Percentiles rank a stretch among this genome's conserved stretches.
Evolutionary conservation across 1,139 yeast genomes (phyloP).

Genomic region (Kazachstania sp.): DNA sequence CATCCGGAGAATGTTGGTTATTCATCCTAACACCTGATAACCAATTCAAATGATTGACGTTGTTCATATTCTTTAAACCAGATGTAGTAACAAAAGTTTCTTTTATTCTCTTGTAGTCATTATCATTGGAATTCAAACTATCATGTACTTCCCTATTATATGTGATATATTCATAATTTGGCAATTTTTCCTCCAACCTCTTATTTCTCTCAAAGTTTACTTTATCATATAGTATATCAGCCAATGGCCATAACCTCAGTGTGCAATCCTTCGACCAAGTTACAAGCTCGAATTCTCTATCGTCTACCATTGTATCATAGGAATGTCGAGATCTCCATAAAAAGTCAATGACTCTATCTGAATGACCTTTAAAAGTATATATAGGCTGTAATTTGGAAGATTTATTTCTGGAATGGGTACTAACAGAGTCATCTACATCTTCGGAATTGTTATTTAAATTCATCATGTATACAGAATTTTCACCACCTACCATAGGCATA

Average conservation of each 20-base stretch:
- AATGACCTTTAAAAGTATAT: slow-evolving; percentile 68
- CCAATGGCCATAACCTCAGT: slow-evolving; percentile 72
- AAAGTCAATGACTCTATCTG: slow-evolving; percentile 77
- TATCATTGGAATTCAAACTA: slow-evolving; percentile 4
- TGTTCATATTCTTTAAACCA: slow-evolving; percentile 29
- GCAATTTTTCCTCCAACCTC: slow-evolving; percentile 33
- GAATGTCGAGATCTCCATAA: slow-evolving; percentile 67
- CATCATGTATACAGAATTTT: slow-evolving; percentile 61
- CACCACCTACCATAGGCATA: slow-evolving; percentile 86
- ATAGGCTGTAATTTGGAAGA: slow-evolving; percentile 45
- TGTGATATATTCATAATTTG: slow-evolving; percentile 42
- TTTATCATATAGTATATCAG: slow-evolving; percentile 48
- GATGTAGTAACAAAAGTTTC: slow-evolving; percentile 35
- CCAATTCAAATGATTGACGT: slow-evolving; percentile 76
- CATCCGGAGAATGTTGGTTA: slow-evolving; percentile 31
- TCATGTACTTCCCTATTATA: slow-evolving; percentile 45
- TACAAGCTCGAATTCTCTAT: slow-evolving; percentile 78
- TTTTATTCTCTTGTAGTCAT: slow-evolving; percentile 24
- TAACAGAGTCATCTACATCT: neutral
- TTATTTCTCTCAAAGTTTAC: slow-evolving; percentile 45
- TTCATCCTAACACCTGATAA: slow-evolving; percentile 75
- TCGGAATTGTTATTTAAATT: slow-evolving; percentile 34
- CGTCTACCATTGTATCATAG: slow-evolving; percentile 41
- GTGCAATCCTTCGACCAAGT: slow-evolving; percentile 93
- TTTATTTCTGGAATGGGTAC: slow-evolving; percentile 4